Base-by-base conservation (phyloP, 306 rosid species). In the Dryas alaskensis region DNA sequence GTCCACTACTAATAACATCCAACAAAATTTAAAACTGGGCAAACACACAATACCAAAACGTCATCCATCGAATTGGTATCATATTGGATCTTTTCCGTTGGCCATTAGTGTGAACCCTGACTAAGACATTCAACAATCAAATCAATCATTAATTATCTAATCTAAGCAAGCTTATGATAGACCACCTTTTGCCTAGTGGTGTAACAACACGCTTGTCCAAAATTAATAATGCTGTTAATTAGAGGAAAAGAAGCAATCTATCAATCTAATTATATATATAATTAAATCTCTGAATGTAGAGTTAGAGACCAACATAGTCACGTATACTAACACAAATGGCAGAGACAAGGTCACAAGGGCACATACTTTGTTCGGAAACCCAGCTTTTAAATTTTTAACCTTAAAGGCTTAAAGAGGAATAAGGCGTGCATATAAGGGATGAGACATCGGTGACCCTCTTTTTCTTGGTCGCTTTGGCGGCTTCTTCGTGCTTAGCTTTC, bases 261-360 rank as follows among this genome's bases (percentile, higher is more conserved):
- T n/a, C 39, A 14, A 53, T 39, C 42, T 12, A 79, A 58, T 65
- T 70, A 7, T 67, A 69, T 75, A 59, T 50, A 73, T 58, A 5
- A 40, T 47, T 39, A 43, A 70, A 76, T 69, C 53, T 69, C 46
- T 63, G 70, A 76, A 76, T 77, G 84, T 72, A 85, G 97, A 85
- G 90, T 82, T 92, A 71, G 86, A 87, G 86, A 81, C 89, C 95
- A 86, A 89, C 85, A 86, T 80, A 45, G 82, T 86, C 85, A 84
- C 92, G 92, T 80, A 72, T 86, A 73, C 78, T 79, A 78, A 17
- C 70, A 55, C 62, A 73, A 67, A 83, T 76, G 69, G 45, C 40
- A 66, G 81, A 73, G 84, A 79, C 79, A 8, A 31, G 37, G 37
- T 31, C 2, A 31, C 37, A 31, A 31, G 37, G 37, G 1, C 37